phyloP scores from a whole-genome alignment of 192 early-diverging fungal species.

The Pilaira anomala region DNA sequence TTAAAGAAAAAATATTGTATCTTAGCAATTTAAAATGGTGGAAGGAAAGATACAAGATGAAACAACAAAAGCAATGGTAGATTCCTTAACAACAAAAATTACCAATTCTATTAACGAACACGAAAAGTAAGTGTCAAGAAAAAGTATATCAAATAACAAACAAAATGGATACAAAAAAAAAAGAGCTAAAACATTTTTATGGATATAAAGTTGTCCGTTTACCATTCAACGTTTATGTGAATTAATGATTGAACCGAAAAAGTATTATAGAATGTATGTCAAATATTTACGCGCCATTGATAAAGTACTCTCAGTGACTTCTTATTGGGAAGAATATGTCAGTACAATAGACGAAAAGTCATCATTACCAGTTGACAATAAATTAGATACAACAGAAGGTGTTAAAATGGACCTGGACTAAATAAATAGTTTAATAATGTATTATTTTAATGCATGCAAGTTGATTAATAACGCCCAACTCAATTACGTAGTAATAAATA shows the following conservation, averaged over 20 bases:
- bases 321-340: constrained; percentile 18
- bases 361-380: background rate
- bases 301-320: constrained; percentile 19
- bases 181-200: background rate
- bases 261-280: constrained; percentile 19
- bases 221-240: constrained; percentile 25
- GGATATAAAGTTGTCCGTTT: constrained; percentile 8
- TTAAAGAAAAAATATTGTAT: background rate
- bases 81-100: constrained; percentile 10
- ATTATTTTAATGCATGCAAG: background rate
- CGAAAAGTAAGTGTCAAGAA: constrained; percentile 5
- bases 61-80: background rate
- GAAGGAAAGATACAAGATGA: background rate
- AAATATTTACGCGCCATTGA: constrained; percentile 21
- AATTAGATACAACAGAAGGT: background rate
- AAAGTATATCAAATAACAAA: too few species aligned
- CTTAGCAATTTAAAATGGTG: constrained; percentile 14
- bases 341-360: background rate
- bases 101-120: constrained; percentile 10
- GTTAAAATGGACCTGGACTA: constrained; percentile 11
- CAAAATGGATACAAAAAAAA: background rate
- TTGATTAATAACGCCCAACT: background rate
- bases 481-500: background rate
- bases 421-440: background rate
- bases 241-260: constrained; percentile 14